Conservation (phyloP, 2,329 filamentous ascomycete genomes). For the Cercospora zeae-maydis region DNA sequence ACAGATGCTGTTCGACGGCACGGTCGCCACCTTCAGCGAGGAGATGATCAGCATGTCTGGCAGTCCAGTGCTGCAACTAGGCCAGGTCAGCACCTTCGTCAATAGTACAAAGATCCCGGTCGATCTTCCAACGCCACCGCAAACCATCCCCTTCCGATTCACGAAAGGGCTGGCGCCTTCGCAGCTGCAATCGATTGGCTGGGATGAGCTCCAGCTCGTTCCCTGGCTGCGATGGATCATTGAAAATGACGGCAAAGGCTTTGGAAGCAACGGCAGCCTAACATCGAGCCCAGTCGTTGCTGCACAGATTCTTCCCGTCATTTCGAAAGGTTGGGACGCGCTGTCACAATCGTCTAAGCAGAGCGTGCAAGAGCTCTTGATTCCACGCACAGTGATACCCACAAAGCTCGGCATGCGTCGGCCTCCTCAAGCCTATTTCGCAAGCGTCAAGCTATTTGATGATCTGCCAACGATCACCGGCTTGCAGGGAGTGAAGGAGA, state of each 20-base stretch:
- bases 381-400: conserved; percentile 71
- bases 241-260: conserved; percentile 59
- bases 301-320: conserved; percentile 67
- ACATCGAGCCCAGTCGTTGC: conserved; percentile 71
- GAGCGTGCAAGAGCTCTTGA: conserved; percentile 62
- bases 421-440: conserved; percentile 84
- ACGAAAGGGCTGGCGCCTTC: conserved; percentile 64
- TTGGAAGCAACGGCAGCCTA: conserved; percentile 64
- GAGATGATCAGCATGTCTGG: conserved; percentile 52
- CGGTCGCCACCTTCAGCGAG: conserved; percentile 63
- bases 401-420: conserved; percentile 87
- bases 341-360: conserved; percentile 64
- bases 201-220: conserved; percentile 78
- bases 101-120: conserved; percentile 74
- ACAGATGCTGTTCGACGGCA: conserved; percentile 70
- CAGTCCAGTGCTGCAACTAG: conserved; percentile 72
- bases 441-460: conserved; percentile 89
- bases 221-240: conserved; percentile 82
- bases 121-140: conserved; percentile 74
- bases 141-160: conserved; percentile 80
- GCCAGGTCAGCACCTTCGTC: conserved; percentile 70
- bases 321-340: conserved; percentile 91
- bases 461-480: conserved; percentile 79
- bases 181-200: conserved; percentile 77
- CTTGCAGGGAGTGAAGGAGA: conserved; percentile 80